Evolutionary conservation across 768 basidiomycete genomes (phyloP).

Genomic region (Termitomyces sp.): DNA sequence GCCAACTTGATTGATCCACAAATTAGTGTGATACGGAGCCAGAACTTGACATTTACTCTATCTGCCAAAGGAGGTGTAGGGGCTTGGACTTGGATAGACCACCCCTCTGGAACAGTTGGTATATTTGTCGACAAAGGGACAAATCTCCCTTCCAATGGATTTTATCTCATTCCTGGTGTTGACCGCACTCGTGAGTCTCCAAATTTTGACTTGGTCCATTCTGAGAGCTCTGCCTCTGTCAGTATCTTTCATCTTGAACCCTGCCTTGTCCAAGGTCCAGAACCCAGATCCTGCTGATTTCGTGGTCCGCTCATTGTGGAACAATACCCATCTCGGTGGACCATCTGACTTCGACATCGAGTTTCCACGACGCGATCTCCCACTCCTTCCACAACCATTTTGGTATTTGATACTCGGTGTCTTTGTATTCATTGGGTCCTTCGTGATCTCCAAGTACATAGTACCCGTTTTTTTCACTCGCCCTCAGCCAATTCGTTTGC

Average conservation of each 20-base stretch:
- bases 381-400: neutral
- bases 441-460: neutral
- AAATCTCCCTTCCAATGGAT: slow-evolving; percentile 41
- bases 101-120: slow-evolving; percentile 50
- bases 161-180: slow-evolving; percentile 49
- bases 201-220: neutral
- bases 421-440: neutral
- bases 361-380: neutral
- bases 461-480: neutral
- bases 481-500: neutral
- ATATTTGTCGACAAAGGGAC: slow-evolving; percentile 42
- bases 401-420: neutral
- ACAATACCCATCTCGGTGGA: slow-evolving; percentile 36
- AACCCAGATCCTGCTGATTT: slow-evolving; percentile 39
- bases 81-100: slow-evolving; percentile 57
- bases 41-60: slow-evolving; percentile 41
- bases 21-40: slow-evolving; percentile 28
- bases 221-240: slow-evolving; percentile 29
- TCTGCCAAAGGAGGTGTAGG: slow-evolving; percentile 52
- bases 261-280: slow-evolving; percentile 31
- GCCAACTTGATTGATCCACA: slow-evolving; percentile 46
- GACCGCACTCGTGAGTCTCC: slow-evolving; percentile 42
- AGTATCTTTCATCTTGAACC: slow-evolving; percentile 39
- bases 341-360: neutral
- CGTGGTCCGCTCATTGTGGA: slow-evolving; percentile 48